These are phyloP conservation scores for Ustilago nuda DNA, from an alignment of 1,284 basidiomycete genomes.

Conservation along the genomic window DNA sequence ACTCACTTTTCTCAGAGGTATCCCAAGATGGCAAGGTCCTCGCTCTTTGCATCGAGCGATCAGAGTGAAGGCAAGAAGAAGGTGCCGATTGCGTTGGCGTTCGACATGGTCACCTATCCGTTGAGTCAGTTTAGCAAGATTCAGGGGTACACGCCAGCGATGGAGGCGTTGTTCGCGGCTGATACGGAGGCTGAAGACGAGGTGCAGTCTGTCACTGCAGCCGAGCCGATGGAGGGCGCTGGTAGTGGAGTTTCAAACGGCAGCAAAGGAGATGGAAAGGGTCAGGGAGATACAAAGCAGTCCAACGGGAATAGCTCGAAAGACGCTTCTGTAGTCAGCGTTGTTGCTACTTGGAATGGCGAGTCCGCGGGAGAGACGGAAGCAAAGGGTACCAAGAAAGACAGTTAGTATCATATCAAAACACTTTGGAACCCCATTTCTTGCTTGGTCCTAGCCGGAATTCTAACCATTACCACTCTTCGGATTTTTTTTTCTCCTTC, in stretches of 20 bases:
- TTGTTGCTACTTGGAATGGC: slow-evolving; percentile 3
- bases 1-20: slow-evolving; percentile 97
- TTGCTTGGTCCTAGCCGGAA: not conserved
- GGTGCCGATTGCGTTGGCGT: slow-evolving; percentile 76
- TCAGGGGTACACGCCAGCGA: slow-evolving; percentile 77
- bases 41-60: slow-evolving; percentile 25
- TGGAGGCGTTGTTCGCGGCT: slow-evolving; percentile 77
- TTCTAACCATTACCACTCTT: slow-evolving; percentile 1
- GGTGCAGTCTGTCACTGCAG: slow-evolving; percentile 7
- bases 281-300: slow-evolving; percentile 10
- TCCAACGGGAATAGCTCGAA: slow-evolving; percentile 1
- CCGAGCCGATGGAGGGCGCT: not conserved
- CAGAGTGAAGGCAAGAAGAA: slow-evolving; percentile 3
- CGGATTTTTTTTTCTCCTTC: not conserved
- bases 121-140: slow-evolving; percentile 86
- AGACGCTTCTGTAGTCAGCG: slow-evolving; percentile 8
- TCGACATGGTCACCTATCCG: slow-evolving; percentile 81
- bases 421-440: not conserved
- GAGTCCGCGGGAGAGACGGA: not conserved
- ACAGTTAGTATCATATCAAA: slow-evolving; percentile 24
- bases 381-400: slow-evolving; percentile 8
- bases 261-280: not conserved
- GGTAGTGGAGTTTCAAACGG: not conserved
- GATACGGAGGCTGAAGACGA: slow-evolving; percentile 75
- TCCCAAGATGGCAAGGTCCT: slow-evolving; percentile 80